These are phyloP conservation scores for Cicer judaicum DNA, from an alignment of 306 rosid species.

Conservation along the genomic window DNA sequence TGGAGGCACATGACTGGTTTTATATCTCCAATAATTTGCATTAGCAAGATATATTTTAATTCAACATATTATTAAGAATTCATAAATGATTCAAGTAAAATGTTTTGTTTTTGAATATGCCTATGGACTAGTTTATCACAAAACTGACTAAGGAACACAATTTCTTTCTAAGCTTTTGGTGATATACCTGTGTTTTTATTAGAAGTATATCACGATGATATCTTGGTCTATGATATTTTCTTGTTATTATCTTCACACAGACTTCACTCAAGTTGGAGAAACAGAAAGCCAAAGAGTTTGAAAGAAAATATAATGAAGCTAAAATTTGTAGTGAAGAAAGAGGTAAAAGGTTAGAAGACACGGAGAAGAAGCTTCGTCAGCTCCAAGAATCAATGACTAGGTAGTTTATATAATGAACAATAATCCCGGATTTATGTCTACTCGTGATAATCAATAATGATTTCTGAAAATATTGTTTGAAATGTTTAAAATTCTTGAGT, in stretches of 20 bases:
- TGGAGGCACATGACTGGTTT: conserved; percentile 8
- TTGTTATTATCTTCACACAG: conserved; percentile 52
- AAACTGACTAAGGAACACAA: conserved; percentile 34
- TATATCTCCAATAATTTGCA: conserved; percentile 11
- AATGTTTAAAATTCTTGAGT: conserved; percentile 23
- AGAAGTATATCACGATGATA: conserved; percentile 38
- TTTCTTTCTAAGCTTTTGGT: conserved; percentile 38
- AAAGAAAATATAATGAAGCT: conserved; percentile 71
- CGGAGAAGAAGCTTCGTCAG: conserved; percentile 71
- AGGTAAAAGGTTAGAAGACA: conserved; percentile 68
- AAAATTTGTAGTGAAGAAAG: conserved; percentile 59
- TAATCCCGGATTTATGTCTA: conserved; percentile 32
- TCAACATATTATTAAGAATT: conserved; percentile 23
- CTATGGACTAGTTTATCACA: conserved; percentile 38
- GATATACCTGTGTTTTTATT: conserved; percentile 33
- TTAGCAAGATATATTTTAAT: conserved; percentile 14
- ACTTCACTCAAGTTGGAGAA: conserved; percentile 63
- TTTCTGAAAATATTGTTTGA: conserved; percentile 35
- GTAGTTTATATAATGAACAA: conserved; percentile 49
- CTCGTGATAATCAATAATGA: conserved; percentile 13
- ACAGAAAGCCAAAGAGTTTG: conserved; percentile 62
- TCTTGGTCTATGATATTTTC: conserved; percentile 39
- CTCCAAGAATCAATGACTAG: conserved; percentile 79
- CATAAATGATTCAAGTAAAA: conserved; percentile 17
- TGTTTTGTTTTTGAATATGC: conserved; percentile 32